Base-by-base conservation (phyloP, 495 filamentous ascomycete genomes). In the Hypoxylon perforatum region DNA sequence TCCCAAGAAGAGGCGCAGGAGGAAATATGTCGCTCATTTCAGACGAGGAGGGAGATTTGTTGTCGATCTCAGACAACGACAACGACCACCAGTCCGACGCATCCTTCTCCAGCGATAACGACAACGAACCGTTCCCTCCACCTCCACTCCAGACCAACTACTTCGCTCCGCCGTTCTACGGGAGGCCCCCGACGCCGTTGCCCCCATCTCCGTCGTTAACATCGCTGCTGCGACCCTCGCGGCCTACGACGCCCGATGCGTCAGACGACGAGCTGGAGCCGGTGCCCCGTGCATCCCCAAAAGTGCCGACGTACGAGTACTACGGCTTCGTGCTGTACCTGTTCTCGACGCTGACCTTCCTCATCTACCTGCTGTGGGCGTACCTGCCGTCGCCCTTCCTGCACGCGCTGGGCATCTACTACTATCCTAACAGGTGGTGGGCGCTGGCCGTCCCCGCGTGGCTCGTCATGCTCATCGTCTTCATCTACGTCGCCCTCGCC, bases 401-500 rank as follows among this genome's bases (percentile, higher is more conserved):
- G 21, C 92, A 97, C 74, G 92, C 93, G 58, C 82, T 98, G 23
- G 94, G 95, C 8, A 96, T 99, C 49, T 90, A 92, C 80, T 98
- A 98, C 82, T 99, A 97, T 65, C 95, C 96, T 2, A 91, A 96
- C 74, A 88, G 95, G 19, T 99, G 95, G 95, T 99, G 95, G 95
- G 91, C 90, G 25, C 83, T 99, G 9, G 95, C 95, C 1, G 87
- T 97, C 14, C 95, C 95, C 1, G 86, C 89, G 2, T 98, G 92
- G 80, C 78, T 97, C 44, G 94, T 97, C 47, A 94, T 97, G 87
- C 74, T 85, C 19, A 82, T 97, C 14, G 85, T 95, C 17, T 98
- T 95, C 75, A 94, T 98, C 57, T 99, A 97, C 77, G 88, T 97
- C 14, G 95, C 96, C 39, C 84, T 99, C 28, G 93, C 95, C 39